These are phyloP conservation scores for Capsicum baccatum DNA, from an alignment of 257 asterid species.

Conservation along the genomic window DNA sequence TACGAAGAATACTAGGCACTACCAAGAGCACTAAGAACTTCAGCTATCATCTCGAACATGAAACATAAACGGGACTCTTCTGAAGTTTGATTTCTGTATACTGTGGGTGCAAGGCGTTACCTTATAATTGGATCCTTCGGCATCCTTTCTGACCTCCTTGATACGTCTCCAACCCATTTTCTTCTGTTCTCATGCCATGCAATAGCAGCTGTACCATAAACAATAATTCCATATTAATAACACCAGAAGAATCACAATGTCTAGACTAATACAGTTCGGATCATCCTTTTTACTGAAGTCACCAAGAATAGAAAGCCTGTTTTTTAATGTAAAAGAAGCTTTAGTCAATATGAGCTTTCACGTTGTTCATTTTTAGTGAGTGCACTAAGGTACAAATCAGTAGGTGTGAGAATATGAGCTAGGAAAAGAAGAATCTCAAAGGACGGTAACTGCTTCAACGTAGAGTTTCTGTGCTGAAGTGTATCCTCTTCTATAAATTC, in stretches of 20 bases:
- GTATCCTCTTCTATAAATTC: not conserved
- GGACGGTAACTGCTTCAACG: not conserved
- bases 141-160: slow-evolving; percentile 52
- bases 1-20: not conserved
- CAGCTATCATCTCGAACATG: not conserved
- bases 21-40: not conserved
- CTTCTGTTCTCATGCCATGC: slow-evolving; percentile 84
- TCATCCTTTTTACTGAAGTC: not conserved
- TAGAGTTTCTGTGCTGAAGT: not conserved
- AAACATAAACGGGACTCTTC: not conserved
- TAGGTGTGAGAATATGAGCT: not conserved
- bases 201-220: slow-evolving; percentile 66
- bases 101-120: slow-evolving; percentile 36
- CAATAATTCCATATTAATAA: not conserved
- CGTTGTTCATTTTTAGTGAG: not conserved
- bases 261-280: not conserved
- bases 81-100: not conserved
- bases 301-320: not conserved
- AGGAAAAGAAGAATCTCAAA: not conserved
- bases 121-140: slow-evolving; percentile 86
- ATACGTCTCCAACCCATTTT: slow-evolving; percentile 73
- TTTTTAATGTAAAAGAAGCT: slow-evolving; percentile 5
- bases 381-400: not conserved
- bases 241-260: not conserved
- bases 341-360: not conserved